Evolutionary conservation across 2,329 filamentous ascomycete species (phyloP), one percentile per base, ranked within the genome.

Genomic region (Cytospora paraplurivora): DNA sequence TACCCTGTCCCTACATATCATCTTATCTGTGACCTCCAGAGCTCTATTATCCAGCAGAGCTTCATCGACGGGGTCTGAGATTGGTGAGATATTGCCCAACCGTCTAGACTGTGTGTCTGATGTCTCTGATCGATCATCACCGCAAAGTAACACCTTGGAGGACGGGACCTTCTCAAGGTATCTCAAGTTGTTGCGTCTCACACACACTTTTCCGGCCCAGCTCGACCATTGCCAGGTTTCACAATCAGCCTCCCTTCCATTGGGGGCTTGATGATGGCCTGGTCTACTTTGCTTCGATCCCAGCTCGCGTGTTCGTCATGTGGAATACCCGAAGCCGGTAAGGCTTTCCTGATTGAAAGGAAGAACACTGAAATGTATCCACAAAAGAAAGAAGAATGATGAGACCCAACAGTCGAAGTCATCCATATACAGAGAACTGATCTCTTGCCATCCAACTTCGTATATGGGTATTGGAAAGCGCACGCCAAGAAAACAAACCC

Each of bases 111-210:
- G 44, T 47, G 44, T 47, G 44, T n/a, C n/a, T n/a, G 8, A 19
- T 21, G n/a, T 47, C 44, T n/a, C 3, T 21, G 8, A 11, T 11
- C 44, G 8, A 7, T 47, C 44, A 12, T 47, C n/a, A 47, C 4
- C n/a, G 19, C 11, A 7, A 7, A 47, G 7, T 8, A n/a, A 21
- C 10, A 35, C 38, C 56, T 53, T 27, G 8, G 21, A 12, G 38
- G 56, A 27, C 51, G 19, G 52, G 47, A 38, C 49, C 52, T 52
- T 64, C 62, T 59, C 62, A 56, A 63, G 62, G 62, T 60, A 56
- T 27, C 50, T 52, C 37, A n/a, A 58, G 44, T 44, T 21, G 15
- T 47, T 47, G 44, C 7, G 7, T 8, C 5, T 21, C 13, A n/a
- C 10, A 4, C 44, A n/a, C n/a, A n/a, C n/a, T n/a, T n/a, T n/a